These are phyloP conservation scores for Lolium multiflorum DNA, from an alignment of 176 grass and related monocot species.

Conservation along the genomic window DNA sequence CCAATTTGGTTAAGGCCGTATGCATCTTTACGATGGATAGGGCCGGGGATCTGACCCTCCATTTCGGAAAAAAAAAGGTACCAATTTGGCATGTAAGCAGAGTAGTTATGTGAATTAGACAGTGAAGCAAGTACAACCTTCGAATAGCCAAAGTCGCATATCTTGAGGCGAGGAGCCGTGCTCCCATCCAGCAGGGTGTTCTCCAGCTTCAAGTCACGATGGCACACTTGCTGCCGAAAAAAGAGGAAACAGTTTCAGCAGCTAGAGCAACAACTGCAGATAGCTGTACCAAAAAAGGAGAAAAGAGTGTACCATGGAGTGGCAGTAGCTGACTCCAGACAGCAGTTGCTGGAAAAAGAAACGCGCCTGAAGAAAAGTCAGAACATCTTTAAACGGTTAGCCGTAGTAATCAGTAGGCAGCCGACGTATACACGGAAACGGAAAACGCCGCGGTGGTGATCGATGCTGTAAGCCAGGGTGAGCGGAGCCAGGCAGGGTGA, in stretches of 20 bases:
- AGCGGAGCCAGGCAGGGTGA: too few species aligned
- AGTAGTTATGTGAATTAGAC: too few species aligned
- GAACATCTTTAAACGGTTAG: background rate
- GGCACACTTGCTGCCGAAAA: slow-evolving; percentile 71
- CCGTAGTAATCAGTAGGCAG: too few species aligned
- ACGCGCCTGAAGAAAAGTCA: slow-evolving; percentile 56
- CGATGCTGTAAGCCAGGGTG: too few species aligned
- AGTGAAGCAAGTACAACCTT: slow-evolving; percentile 42
- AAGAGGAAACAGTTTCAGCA: slow-evolving; percentile 33
- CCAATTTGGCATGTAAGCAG: background rate
- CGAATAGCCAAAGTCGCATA: slow-evolving; percentile 84
- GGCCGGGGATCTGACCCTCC: too few species aligned
- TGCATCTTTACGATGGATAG: too few species aligned
- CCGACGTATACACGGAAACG: background rate
- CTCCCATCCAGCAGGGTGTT: slow-evolving; percentile 75
- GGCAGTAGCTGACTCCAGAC: slow-evolving; percentile 83
- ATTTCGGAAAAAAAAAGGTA: too few species aligned
- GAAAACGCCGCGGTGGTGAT: background rate
- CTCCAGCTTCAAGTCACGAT: slow-evolving; percentile 85
- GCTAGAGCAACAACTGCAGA: background rate
- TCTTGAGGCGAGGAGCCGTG: slow-evolving; percentile 72
- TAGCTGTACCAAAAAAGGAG: background rate
- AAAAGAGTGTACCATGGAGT: slow-evolving; percentile 68
- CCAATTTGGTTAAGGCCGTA: background rate
- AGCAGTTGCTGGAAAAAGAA: slow-evolving; percentile 88